Evolutionary conservation across 805 yeast genomes (phyloP).

Genomic region (Candida parachauliodes): DNA sequence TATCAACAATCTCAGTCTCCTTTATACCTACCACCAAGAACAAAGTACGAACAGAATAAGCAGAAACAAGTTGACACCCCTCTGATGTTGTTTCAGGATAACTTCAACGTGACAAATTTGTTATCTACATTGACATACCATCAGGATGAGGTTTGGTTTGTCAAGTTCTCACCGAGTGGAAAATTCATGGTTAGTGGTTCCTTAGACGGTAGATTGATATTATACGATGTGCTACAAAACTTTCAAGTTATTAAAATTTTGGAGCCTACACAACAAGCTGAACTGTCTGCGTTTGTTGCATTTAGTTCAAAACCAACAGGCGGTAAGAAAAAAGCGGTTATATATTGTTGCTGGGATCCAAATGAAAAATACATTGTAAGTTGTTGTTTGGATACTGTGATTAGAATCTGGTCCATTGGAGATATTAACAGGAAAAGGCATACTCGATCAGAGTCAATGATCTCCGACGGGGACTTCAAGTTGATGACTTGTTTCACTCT

Average conservation of each 20-base stretch:
- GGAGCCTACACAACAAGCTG: constrained; percentile 24
- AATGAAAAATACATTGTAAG: constrained; percentile 64
- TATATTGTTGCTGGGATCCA: constrained; percentile 73
- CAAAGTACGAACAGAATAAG: constrained; percentile 6
- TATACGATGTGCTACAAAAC: constrained; percentile 59
- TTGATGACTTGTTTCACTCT: constrained; percentile 35
- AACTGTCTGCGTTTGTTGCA: constrained; percentile 24
- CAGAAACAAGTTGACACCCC: background rate
- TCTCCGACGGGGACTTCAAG: constrained; percentile 12
- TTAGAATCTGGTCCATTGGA: constrained; percentile 64
- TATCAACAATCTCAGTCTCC: constrained; percentile 24
- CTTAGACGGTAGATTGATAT: constrained; percentile 56
- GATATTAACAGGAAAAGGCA: constrained; percentile 19
- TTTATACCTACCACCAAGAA: constrained; percentile 27
- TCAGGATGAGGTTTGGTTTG: constrained; percentile 78
- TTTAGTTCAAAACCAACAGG: constrained; percentile 21
- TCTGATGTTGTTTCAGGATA: background rate
- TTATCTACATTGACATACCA: constrained; percentile 50
- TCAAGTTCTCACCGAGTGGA: constrained; percentile 76
- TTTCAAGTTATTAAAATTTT: constrained; percentile 30
- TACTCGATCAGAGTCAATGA: constrained; percentile 5
- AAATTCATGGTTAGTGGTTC: constrained; percentile 73
- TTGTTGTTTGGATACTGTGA: constrained; percentile 67
- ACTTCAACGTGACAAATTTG: constrained; percentile 32
- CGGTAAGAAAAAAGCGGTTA: constrained; percentile 40